Conservation (phyloP, 306 rosid genomes). For the Fagus crenata region DNA sequence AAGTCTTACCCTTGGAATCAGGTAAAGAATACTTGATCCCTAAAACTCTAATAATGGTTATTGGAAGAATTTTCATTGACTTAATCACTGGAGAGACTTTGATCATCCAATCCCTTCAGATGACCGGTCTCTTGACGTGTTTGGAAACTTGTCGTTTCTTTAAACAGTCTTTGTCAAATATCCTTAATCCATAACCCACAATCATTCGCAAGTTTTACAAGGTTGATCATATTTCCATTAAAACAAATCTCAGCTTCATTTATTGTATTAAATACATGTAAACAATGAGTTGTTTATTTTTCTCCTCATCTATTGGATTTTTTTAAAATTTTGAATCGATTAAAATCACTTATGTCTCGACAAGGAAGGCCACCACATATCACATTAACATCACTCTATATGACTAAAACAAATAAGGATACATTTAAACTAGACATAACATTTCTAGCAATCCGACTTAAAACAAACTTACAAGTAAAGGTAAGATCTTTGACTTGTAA, state of each 20-base stretch:
- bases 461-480: conserved; percentile 58
- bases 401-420: neutral
- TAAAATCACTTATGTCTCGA: conserved; percentile 95
- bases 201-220: conserved; percentile 72
- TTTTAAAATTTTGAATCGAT: conserved; percentile 67
- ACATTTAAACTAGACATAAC: neutral
- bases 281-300: conserved; percentile 76
- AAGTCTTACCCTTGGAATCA: no score
- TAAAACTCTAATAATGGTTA: no score
- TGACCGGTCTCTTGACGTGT: no score
- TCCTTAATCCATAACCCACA: no score
- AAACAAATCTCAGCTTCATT: conserved; percentile 73
- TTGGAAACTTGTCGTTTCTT: no score
- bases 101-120: no score
- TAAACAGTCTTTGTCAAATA: no score
- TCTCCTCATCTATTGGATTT: conserved; percentile 80
- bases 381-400: conserved; percentile 76
- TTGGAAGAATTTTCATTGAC: no score
- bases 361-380: conserved; percentile 98
- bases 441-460: neutral
- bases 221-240: conserved; percentile 94
- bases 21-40: no score
- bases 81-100: no score
- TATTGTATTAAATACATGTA: conserved; percentile 80
- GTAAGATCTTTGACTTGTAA: conserved; percentile 47